Conservation (phyloP, 768 basidiomycete genomes). For the Suillus lakei region DNA sequence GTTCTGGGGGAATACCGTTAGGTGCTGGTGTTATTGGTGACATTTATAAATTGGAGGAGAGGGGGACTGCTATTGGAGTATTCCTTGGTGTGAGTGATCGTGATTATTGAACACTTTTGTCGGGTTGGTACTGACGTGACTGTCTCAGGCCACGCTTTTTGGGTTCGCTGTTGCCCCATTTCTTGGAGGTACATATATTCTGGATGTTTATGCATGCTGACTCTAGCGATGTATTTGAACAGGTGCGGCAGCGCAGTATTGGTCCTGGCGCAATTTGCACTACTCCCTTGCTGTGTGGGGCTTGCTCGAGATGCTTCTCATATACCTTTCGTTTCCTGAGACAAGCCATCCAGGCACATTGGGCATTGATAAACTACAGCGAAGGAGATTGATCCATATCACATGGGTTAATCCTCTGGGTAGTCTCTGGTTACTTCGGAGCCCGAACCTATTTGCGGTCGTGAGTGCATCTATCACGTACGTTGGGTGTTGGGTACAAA, state of each 20-base stretch:
- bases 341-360: conserved; percentile 65
- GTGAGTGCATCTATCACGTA: conserved; percentile 40
- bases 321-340: conserved; percentile 61
- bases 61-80: conserved; percentile 62
- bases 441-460: conserved; percentile 60
- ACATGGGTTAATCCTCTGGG: conserved; percentile 61
- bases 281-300: conserved; percentile 46
- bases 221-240: background rate
- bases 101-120: conserved; percentile 13
- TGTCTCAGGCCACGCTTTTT: conserved; percentile 48
- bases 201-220: background rate
- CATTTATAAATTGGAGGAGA: conserved; percentile 67
- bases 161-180: conserved; percentile 68
- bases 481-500: background rate
- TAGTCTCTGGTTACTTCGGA: conserved; percentile 54
- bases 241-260: conserved; percentile 60
- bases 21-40: conserved; percentile 68
- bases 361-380: conserved; percentile 52
- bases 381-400: conserved; percentile 33
- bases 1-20: conserved; percentile 57
- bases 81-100: conserved; percentile 51
- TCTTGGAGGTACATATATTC: conserved; percentile 47
- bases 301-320: conserved; percentile 41
- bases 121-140: background rate
- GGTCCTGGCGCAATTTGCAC: conserved; percentile 72